Evolutionary conservation across 2,329 filamentous ascomycete genomes (phyloP).

Genomic region (Mariannaea elegans): DNA sequence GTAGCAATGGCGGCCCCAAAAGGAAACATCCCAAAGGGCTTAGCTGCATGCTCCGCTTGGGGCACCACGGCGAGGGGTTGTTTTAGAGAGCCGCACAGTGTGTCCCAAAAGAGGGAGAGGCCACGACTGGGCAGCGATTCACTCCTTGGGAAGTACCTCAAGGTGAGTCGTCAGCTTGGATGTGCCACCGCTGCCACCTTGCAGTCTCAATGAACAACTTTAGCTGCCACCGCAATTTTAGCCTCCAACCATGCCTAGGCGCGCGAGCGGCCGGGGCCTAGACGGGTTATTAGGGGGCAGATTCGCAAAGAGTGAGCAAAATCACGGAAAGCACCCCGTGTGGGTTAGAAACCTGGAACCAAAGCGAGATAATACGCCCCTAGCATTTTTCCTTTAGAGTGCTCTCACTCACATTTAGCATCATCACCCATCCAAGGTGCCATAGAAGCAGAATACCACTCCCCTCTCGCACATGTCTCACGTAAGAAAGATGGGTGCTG

Average conservation of each 20-base stretch:
- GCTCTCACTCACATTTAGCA: constrained; percentile 6
- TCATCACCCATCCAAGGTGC: too few species aligned
- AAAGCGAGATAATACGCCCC: constrained; percentile 16
- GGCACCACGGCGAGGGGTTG: constrained; percentile 16
- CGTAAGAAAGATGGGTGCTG: constrained; percentile 27
- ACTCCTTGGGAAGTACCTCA: not conserved
- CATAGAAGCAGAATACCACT: too few species aligned
- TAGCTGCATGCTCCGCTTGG: constrained; percentile 32
- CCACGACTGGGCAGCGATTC: constrained; percentile 1
- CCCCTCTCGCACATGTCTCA: too few species aligned
- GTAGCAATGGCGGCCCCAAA: constrained; percentile 21
- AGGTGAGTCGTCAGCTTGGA: constrained; percentile 31
- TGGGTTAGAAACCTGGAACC: constrained; percentile 7
- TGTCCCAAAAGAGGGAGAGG: constrained; percentile 6
- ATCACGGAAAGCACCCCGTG: too few species aligned
- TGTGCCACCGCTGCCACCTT: constrained; percentile 29
- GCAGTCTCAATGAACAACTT: constrained; percentile 28
- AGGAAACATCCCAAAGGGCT: constrained; percentile 26
- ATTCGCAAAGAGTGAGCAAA: constrained; percentile 5
- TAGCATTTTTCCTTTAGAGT: not conserved
- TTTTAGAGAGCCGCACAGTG: not conserved
- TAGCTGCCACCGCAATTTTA: constrained; percentile 40
- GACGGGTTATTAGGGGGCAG: constrained; percentile 16
- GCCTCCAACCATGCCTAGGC: constrained; percentile 28
- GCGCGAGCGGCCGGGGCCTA: constrained; percentile 12